Conservation (phyloP, 192 early-diverging fungal species). For the Dimargaris cristalligena region DNA sequence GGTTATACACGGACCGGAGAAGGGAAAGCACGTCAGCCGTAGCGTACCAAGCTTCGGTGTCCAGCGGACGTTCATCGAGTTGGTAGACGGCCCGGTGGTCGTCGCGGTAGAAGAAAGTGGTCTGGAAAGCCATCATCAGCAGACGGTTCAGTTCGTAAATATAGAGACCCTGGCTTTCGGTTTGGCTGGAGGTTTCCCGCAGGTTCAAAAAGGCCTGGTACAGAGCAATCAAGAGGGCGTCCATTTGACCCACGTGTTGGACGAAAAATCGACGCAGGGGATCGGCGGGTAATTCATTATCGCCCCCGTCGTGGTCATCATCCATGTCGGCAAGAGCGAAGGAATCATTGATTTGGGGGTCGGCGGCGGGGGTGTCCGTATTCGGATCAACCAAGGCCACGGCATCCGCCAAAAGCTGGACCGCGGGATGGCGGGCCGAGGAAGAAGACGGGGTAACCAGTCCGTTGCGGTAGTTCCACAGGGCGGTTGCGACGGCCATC, state of each 20-base stretch:
- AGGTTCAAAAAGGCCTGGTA: conserved; percentile 17
- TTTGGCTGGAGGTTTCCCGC: conserved; percentile 14
- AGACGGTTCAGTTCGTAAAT: conserved; percentile 23
- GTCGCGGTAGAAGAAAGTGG: conserved; percentile 20
- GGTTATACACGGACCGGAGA: conserved; percentile 17
- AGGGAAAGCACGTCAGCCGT: conserved; percentile 3
- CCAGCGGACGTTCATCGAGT: conserved; percentile 21
- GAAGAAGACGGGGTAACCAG: not conserved
- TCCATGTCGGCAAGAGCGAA: not conserved
- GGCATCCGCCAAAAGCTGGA: conserved; percentile 20
- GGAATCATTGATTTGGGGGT: too few relatives aligned
- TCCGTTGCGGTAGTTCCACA: conserved; percentile 24
- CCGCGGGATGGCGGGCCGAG: not conserved
- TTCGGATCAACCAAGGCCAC: not conserved
- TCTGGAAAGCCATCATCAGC: conserved; percentile 14
- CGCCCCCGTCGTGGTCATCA: not conserved
- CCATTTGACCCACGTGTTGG: conserved; percentile 15
- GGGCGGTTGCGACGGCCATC: conserved; percentile 18
- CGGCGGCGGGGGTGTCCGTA: not conserved
- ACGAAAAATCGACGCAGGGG: conserved; percentile 20
- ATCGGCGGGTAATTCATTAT: not conserved
- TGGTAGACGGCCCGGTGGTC: conserved; percentile 27
- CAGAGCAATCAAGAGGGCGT: conserved; percentile 19
- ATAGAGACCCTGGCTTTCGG: conserved; percentile 15
- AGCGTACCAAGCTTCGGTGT: conserved; percentile 15